A percentile compares a stretch with the other conserved stretches of the same genome.
phyloP scores from a whole-genome alignment of 1,284 basidiomycete species.

The Tylopilus sp. region DNA sequence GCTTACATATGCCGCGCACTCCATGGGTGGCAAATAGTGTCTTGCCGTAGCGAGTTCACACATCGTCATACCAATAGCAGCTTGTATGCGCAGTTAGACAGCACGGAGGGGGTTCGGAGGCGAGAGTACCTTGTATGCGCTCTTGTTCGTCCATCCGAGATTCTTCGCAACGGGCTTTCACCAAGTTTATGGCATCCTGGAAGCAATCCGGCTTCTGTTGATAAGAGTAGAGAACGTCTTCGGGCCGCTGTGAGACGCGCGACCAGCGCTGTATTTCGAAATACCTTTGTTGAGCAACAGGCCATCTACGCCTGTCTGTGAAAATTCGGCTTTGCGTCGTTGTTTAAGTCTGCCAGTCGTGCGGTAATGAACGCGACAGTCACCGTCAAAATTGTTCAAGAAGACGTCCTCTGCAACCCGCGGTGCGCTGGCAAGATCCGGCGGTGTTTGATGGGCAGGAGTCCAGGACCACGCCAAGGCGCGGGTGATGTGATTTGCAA shows the following conservation, averaged over 20 bases:
- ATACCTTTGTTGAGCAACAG: slow-evolving; percentile 23
- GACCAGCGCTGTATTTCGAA: slow-evolving; percentile 9
- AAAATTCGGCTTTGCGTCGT: slow-evolving; percentile 17
- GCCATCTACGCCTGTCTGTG: slow-evolving; percentile 16
- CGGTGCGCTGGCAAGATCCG: slow-evolving; percentile 10
- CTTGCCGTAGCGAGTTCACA: slow-evolving; percentile 72
- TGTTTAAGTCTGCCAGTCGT: slow-evolving; percentile 11
- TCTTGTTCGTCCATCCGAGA: slow-evolving; percentile 59
- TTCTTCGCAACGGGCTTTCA: slow-evolving; percentile 53
- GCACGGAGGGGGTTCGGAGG: slow-evolving; percentile 3
- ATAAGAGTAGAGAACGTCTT: slow-evolving; percentile 27
- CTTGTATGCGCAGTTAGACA: slow-evolving; percentile 39
- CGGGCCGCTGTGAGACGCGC: slow-evolving; percentile 14
- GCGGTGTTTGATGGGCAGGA: slow-evolving; percentile 24
- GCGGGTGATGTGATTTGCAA: slow-evolving; percentile 10
- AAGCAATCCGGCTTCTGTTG: slow-evolving; percentile 62
- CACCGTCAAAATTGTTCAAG: slow-evolving; percentile 25
- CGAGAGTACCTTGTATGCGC: slow-evolving; percentile 48
- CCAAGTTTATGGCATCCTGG: slow-evolving; percentile 46
- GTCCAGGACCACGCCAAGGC: slow-evolving; percentile 32
- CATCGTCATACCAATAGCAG: slow-evolving; percentile 72
- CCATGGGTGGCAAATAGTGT: slow-evolving; percentile 62
- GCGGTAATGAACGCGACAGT: slow-evolving; percentile 14
- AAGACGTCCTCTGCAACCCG: slow-evolving; percentile 8
- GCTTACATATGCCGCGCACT: slow-evolving; percentile 51